A percentile compares a stretch with the other conserved stretches of the same genome.
Evolutionary conservation across 2,329 filamentous ascomycete genomes (phyloP).

Genomic region (Grosmannia penicillata): DNA sequence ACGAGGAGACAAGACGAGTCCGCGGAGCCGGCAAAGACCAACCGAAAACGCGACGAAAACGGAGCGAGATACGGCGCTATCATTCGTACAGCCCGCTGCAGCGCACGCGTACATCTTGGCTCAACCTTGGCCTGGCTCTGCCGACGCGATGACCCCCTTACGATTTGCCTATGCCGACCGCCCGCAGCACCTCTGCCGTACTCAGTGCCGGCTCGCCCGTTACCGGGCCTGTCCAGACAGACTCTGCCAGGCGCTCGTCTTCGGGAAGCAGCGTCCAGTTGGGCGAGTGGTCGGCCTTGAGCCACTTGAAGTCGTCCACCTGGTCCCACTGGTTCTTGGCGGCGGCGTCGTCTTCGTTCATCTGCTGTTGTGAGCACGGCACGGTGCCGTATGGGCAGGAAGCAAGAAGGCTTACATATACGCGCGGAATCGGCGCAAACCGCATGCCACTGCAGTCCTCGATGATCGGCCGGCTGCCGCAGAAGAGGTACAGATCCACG

Average conservation of each 20-base stretch:
- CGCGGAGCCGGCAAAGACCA: neutral
- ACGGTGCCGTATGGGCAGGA: constrained; percentile 3
- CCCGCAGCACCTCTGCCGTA: constrained; percentile 49
- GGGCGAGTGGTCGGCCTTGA: constrained; percentile 71
- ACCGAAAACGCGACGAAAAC: neutral
- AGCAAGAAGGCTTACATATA: constrained; percentile 47
- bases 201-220: constrained; percentile 46
- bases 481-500: constrained; percentile 72
- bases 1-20: neutral
- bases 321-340: constrained; percentile 65
- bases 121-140: no score
- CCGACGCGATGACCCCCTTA: no score
- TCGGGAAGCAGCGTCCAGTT: constrained; percentile 66
- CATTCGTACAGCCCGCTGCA: neutral
- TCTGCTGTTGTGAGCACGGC: constrained; percentile 12
- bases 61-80: neutral
- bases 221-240: constrained; percentile 55
- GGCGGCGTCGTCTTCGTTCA: constrained; percentile 15
- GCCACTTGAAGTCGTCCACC: constrained; percentile 96
- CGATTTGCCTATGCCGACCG: constrained; percentile 24
- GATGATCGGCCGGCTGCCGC: constrained; percentile 77
- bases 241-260: constrained; percentile 40
- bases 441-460: constrained; percentile 69
- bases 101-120: neutral
- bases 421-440: constrained; percentile 60